Conservation (phyloP, 1,284 basidiomycete genomes). For the Vanrija pseudolonga region DNA sequence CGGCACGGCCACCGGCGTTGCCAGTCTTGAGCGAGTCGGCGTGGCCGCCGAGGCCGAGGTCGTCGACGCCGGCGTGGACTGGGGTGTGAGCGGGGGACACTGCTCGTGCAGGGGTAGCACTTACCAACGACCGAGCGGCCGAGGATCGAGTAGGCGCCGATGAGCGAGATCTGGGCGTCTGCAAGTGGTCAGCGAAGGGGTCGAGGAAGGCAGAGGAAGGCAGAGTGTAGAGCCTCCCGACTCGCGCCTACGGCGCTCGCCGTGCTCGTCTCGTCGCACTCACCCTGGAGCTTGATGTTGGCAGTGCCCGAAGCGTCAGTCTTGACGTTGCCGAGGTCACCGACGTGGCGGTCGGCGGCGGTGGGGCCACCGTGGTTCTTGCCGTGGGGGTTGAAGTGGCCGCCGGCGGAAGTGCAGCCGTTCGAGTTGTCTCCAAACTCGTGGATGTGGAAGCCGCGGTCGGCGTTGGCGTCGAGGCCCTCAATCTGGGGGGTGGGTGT, state of each 20-base stretch:
- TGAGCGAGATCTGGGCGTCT: constrained; percentile 64
- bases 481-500: constrained; percentile 49
- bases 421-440: constrained; percentile 30
- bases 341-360: constrained; percentile 63
- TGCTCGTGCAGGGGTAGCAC: constrained; percentile 16
- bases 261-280: constrained; percentile 6
- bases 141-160: constrained; percentile 65
- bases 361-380: constrained; percentile 61
- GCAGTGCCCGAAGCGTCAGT: constrained; percentile 59
- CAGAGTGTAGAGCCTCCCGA: not conserved
- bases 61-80: constrained; percentile 67
- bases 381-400: constrained; percentile 70
- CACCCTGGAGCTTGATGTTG: constrained; percentile 55
- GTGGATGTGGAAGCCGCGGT: constrained; percentile 63
- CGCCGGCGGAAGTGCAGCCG: constrained; percentile 66
- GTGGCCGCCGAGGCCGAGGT: constrained; percentile 65
- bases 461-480: constrained; percentile 59
- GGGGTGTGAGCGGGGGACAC: constrained; percentile 53
- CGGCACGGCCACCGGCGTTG: constrained; percentile 66
- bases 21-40: constrained; percentile 68
- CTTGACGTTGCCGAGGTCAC: constrained; percentile 68
- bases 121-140: constrained; percentile 54
- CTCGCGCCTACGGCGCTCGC: not conserved
- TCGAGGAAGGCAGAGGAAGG: not conserved
- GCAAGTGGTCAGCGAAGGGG: constrained; percentile 11